Percentiles rank a stretch among this genome's conserved stretches.
These are phyloP conservation scores for Alternaria novae-zelandiae DNA, from an alignment of 2,329 filamentous ascomycete species.

Conservation along the genomic window DNA sequence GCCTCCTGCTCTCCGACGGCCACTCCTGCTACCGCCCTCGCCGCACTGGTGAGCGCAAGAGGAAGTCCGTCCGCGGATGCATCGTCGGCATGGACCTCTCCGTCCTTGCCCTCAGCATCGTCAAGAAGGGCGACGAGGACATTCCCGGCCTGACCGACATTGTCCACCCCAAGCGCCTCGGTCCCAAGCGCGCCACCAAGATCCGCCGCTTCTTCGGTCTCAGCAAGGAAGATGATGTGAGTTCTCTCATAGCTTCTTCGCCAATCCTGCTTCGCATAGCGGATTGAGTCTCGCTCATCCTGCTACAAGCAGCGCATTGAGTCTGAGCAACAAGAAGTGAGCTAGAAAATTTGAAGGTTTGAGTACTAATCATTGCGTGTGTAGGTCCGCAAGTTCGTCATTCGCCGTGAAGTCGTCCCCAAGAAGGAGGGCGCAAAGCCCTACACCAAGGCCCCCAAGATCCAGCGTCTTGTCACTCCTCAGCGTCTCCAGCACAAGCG, in stretches of 20 bases:
- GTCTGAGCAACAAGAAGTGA: conserved; percentile 52
- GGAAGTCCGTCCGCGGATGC: conserved; percentile 98
- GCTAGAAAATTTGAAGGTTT: conserved; percentile 15
- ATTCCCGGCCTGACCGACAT: conserved; percentile 96
- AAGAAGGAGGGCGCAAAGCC: conserved; percentile 97
- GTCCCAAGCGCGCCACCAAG: conserved; percentile 99
- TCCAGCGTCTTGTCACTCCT: conserved; percentile 98
- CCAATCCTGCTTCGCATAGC: conserved; percentile 54
- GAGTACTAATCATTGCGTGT: conserved; percentile 37
- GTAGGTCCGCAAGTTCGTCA: conserved; percentile 99
- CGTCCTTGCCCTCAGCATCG: conserved; percentile 90
- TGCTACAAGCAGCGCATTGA: conserved; percentile 51
- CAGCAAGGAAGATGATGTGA: conserved; percentile 99
- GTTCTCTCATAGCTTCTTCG: conserved; percentile 74
- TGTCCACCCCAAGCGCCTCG: conserved; percentile 98
- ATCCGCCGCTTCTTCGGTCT: conserved; percentile 99
- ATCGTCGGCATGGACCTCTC: conserved; percentile 96
- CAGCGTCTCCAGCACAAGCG: conserved; percentile 99
- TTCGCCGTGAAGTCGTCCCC: conserved; percentile 93
- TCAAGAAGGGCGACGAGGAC: conserved; percentile 97
- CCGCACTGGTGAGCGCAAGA: conserved; percentile 98
- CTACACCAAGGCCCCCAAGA: conserved; percentile 99
- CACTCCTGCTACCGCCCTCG: conserved; percentile 99
- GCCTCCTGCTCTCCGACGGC: conserved; percentile 91
- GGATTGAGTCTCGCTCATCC: conserved; percentile 65